Evolutionary conservation across 306 rosid genomes (phyloP).

Genomic region (Corylus americana): DNA sequence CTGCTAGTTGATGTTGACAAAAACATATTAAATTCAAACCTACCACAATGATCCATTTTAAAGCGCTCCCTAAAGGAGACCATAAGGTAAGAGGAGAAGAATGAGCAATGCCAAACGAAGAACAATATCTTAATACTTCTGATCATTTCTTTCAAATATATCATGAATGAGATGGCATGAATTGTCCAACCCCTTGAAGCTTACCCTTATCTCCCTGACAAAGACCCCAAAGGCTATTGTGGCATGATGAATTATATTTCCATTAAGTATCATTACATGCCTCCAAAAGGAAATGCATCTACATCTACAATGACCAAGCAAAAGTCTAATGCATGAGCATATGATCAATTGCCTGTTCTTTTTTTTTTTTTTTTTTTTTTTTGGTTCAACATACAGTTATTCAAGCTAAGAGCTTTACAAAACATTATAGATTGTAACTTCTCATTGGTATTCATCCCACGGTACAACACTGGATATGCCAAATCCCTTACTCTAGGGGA

Average conservation of each 20-base stretch:
- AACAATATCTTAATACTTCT: not conserved
- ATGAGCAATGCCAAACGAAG: not conserved
- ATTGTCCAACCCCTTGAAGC: not conserved
- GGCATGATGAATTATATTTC: not conserved
- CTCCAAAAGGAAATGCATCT: not conserved
- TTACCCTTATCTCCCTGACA: not conserved
- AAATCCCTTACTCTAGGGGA: not conserved
- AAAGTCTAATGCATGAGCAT: not conserved
- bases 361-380: not conserved
- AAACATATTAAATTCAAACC: no score
- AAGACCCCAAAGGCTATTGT: not conserved
- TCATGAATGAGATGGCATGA: not conserved
- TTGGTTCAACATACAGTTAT: not conserved
- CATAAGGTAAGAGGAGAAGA: not conserved
- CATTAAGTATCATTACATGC: no score
- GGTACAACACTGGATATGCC: not conserved
- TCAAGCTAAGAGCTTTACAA: not conserved
- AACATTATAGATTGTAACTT: not conserved
- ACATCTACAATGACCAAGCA: no score
- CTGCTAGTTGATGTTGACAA: no score
- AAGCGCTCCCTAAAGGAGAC: no score
- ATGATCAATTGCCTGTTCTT: not conserved
- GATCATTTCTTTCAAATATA: not conserved
- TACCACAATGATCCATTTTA: no score
- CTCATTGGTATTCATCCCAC: not conserved